These are phyloP conservation scores for Neoboletus subvelutipes DNA, from an alignment of 768 basidiomycete genomes.

Conservation along the genomic window DNA sequence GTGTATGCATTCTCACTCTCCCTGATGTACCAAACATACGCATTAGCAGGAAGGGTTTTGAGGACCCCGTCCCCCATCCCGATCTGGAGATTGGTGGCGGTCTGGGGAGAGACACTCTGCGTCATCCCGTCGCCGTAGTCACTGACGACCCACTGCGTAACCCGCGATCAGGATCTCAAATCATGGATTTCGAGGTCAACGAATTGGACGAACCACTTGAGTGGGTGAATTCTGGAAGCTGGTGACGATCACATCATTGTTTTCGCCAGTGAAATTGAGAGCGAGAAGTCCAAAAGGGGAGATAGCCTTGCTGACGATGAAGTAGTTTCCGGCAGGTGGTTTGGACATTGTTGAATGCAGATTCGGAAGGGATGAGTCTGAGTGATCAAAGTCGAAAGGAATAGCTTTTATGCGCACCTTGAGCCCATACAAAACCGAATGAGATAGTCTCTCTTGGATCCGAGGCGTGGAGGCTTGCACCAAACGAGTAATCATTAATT, in stretches of 20 bases:
- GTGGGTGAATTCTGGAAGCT: not conserved
- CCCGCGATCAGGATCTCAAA: not conserved
- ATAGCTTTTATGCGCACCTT: not conserved
- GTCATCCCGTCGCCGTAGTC: not conserved
- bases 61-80: not conserved
- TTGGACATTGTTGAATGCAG: not conserved
- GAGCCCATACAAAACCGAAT: not conserved
- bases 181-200: not conserved
- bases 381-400: too few relatives aligned
- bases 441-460: not conserved
- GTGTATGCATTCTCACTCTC: not conserved
- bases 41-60: not conserved
- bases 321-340: not conserved
- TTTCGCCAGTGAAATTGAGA: not conserved
- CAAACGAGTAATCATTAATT: too few relatives aligned
- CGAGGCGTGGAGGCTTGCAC: not conserved
- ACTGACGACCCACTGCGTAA: not conserved
- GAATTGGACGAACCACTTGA: not conserved
- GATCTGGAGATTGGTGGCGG: not conserved
- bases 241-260: not conserved
- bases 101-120: not conserved
- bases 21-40: not conserved
- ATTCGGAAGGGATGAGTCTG: not conserved
- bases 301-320: not conserved
- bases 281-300: not conserved